Evolutionary conservation across 495 filamentous ascomycete genomes (phyloP).

Genomic region (Viridothelium virens): DNA sequence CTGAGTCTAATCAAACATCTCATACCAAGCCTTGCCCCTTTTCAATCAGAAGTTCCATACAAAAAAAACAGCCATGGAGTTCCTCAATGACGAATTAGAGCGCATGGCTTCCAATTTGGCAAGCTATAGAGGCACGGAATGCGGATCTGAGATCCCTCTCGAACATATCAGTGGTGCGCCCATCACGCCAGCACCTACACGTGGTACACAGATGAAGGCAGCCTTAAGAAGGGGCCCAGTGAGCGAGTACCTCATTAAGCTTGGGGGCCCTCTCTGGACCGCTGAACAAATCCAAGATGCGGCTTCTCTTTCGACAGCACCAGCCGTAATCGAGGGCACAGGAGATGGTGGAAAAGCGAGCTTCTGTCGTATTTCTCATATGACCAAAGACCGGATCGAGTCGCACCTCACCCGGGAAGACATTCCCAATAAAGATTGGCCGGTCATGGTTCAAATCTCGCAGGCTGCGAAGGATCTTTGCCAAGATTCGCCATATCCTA

Average conservation of each 20-base stretch:
- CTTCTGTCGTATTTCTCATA: slow-evolving; percentile 24
- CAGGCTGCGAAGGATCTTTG: slow-evolving; percentile 37
- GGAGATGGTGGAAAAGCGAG: slow-evolving; percentile 18
- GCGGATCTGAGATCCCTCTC: slow-evolving; percentile 1
- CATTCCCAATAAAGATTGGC: neutral
- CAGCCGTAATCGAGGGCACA: neutral
- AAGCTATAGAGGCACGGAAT: neutral
- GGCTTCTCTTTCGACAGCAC: slow-evolving; percentile 3
- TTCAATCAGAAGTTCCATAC: too few relatives aligned
- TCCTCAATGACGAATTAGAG: neutral
- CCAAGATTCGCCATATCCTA: slow-evolving; percentile 31
- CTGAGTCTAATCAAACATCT: too few relatives aligned
- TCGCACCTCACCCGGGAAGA: neutral
- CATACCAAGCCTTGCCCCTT: too few relatives aligned
- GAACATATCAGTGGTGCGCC: neutral
- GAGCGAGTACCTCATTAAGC: slow-evolving; percentile 28
- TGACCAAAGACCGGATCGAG: slow-evolving; percentile 21
- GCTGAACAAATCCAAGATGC: slow-evolving; percentile 19
- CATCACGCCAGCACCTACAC: neutral
- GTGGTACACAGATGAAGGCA: neutral
- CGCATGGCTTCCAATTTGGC: neutral
- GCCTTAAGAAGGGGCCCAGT: slow-evolving; percentile 12
- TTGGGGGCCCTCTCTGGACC: slow-evolving; percentile 23
- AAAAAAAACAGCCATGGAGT: neutral
- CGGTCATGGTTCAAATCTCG: slow-evolving; percentile 27